Conservation (phyloP, 1,284 basidiomycete species). For the Fomitopsis palustris region DNA sequence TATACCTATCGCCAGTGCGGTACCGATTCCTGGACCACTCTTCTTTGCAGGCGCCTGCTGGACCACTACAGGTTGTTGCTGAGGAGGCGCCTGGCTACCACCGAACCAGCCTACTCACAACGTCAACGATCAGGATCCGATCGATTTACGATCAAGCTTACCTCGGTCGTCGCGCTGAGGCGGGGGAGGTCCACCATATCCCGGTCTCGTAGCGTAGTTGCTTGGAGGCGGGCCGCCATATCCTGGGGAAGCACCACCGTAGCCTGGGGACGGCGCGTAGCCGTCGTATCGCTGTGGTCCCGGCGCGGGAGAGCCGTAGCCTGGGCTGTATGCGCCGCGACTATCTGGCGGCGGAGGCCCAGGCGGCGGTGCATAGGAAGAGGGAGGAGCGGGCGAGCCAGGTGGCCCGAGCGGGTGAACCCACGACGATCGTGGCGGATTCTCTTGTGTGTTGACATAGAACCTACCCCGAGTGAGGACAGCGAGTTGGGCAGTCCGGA, state of each 20-base stretch:
- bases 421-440: constrained; percentile 65
- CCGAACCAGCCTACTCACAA: constrained; percentile 29
- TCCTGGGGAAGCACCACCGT: constrained; percentile 17
- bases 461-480: constrained; percentile 44
- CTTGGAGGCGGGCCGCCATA: constrained; percentile 23
- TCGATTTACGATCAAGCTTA: not conserved
- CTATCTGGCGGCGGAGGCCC: constrained; percentile 37
- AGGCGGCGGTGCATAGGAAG: constrained; percentile 43
- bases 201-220: not conserved
- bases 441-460: constrained; percentile 61
- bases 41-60: constrained; percentile 37
- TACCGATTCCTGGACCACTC: constrained; percentile 41
- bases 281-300: constrained; percentile 16
- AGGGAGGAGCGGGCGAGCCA: constrained; percentile 32
- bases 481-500: not conserved
- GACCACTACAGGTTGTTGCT: constrained; percentile 28
- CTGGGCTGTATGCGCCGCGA: constrained; percentile 21
- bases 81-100: constrained; percentile 23
- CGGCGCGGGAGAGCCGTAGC: constrained; percentile 19
- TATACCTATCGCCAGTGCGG: constrained; percentile 37
- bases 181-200: not conserved
- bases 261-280: constrained; percentile 10
- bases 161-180: not conserved
- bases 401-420: constrained; percentile 56
- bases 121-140: not conserved